Evolutionary conservation across 2,329 filamentous ascomycete species (phyloP), one percentile per base, ranked within the genome.

Genomic region (Colletotrichum musae): DNA sequence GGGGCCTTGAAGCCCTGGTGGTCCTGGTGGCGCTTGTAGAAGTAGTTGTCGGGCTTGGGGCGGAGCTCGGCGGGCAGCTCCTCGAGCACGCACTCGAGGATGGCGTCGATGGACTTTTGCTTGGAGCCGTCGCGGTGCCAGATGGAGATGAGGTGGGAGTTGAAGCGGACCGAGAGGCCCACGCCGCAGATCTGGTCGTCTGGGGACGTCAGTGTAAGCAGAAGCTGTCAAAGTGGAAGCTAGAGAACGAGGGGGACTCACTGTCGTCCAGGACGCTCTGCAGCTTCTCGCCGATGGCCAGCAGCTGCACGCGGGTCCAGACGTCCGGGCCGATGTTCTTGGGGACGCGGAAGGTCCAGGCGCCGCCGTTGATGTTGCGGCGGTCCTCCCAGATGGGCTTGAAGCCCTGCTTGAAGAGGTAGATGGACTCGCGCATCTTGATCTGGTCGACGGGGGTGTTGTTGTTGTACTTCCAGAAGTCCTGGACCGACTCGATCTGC

Each of bases 111-210:
- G 6, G 94, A 96, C 74, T 88, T 90, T 76, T 93, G 87, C 81
- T 96, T 94, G 70, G 90, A 91, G 24, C 91, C 91, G 76, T 97
- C 93, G 71, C 96, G 93, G 83, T 97, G 96, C 95, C 95, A 98
- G 76, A 98, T 89, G 74, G 93, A 93, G 78, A 98, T 92, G 74
- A 97, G 89, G 78, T 95, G 91, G 36, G 91, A 92, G 82, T 95
- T 97, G 87, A 96, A 97, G 75, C 95, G 92, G 67, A 95, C 93
- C 1, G 93, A 94, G 72, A 96, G 90, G 50, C 93, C 94, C 54
- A 98, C 91, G 58, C 95, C 95, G 78, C 95, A 96, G 74, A 98
- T 92, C 78, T 97, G 94, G 78, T 94, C 92, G 70, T 90, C 93
- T 94, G 76, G 5, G 7, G 9, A 32, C 21, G 67, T 26, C 18